Conservation (phyloP, 2,329 filamentous ascomycete genomes). For the Raffaelea arxii region DNA sequence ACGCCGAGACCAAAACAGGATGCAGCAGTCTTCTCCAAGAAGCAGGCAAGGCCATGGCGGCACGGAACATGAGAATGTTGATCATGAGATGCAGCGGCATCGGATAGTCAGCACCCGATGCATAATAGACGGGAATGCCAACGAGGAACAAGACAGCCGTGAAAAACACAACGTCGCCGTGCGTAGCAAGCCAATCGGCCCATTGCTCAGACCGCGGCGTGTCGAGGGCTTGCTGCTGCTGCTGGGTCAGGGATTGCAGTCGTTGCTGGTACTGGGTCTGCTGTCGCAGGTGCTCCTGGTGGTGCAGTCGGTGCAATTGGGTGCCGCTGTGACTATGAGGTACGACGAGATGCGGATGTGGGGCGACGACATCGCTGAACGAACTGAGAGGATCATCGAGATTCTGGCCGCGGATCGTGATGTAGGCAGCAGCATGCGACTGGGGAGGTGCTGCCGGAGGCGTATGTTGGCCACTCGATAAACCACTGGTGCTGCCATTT, state of each 20-base stretch:
- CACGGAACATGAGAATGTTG: constrained; percentile 42
- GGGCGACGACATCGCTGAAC: constrained; percentile 12
- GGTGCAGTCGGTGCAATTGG: too few relatives aligned
- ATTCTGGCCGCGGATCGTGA: constrained; percentile 14
- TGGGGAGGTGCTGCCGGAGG: constrained; percentile 6
- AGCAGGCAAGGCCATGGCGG: constrained; percentile 36
- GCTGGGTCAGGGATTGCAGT: too few relatives aligned
- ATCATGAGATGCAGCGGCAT: constrained; percentile 37
- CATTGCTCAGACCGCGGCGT: constrained; percentile 38
- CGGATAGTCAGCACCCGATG: constrained; percentile 32
- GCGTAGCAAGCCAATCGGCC: constrained; percentile 34
- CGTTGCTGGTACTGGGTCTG: constrained; percentile 20
- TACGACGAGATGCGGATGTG: constrained; percentile 11
- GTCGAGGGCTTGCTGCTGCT: constrained; percentile 23
- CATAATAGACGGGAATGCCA: constrained; percentile 46
- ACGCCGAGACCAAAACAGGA: constrained; percentile 46
- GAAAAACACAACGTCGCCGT: constrained; percentile 38
- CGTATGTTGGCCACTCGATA: background rate
- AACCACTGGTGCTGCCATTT: background rate
- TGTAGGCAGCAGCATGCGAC: constrained; percentile 12
- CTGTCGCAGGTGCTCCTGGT: too few relatives aligned
- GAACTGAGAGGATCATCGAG: constrained; percentile 14
- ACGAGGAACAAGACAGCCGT: constrained; percentile 34
- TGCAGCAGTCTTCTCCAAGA: constrained; percentile 43
- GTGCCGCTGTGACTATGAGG: too few relatives aligned